phyloP scores from a whole-genome alignment of 2,329 filamentous ascomycete genomes.

The Neonectria punicea region DNA sequence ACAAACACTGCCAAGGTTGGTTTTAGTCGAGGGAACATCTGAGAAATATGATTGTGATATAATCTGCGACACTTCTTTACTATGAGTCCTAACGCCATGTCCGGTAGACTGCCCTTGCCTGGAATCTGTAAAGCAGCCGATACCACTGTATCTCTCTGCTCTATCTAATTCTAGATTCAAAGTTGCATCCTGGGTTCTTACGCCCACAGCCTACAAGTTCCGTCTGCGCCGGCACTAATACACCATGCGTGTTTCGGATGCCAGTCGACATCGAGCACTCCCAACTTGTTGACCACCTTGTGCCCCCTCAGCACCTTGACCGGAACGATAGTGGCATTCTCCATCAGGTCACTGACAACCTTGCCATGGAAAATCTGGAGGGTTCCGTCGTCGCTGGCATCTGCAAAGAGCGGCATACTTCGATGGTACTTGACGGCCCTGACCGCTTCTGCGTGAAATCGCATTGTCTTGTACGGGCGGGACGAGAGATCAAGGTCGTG shows the following conservation, averaged over 20 bases:
- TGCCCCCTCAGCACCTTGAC: conserved; percentile 94
- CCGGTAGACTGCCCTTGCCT: neutral
- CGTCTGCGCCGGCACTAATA: conserved; percentile 93
- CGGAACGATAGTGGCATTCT: conserved; percentile 95
- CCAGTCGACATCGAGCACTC: conserved; percentile 96
- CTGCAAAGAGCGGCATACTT: conserved; percentile 86
- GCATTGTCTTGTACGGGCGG: conserved; percentile 93
- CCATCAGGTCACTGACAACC: conserved; percentile 93
- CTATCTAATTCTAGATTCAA: neutral
- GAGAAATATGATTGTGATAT: neutral
- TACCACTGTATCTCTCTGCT: neutral
- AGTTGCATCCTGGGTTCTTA: conserved; percentile 11
- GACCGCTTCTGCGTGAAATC: conserved; percentile 94
- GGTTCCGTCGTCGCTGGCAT: conserved; percentile 93
- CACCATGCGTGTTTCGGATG: conserved; percentile 95
- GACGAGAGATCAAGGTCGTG: conserved; percentile 94
- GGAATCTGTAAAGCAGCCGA: neutral
- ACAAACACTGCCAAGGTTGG: too few species aligned
- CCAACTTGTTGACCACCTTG: conserved; percentile 84
- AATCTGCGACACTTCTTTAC: neutral
- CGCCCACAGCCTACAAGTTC: conserved; percentile 88
- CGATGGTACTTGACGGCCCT: conserved; percentile 89
- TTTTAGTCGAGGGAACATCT: too few species aligned
- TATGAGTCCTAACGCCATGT: conserved; percentile 17
- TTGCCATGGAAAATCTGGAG: conserved; percentile 97